Base-by-base conservation (phyloP, 495 filamentous ascomycete species). In the Letharia columbiana region DNA sequence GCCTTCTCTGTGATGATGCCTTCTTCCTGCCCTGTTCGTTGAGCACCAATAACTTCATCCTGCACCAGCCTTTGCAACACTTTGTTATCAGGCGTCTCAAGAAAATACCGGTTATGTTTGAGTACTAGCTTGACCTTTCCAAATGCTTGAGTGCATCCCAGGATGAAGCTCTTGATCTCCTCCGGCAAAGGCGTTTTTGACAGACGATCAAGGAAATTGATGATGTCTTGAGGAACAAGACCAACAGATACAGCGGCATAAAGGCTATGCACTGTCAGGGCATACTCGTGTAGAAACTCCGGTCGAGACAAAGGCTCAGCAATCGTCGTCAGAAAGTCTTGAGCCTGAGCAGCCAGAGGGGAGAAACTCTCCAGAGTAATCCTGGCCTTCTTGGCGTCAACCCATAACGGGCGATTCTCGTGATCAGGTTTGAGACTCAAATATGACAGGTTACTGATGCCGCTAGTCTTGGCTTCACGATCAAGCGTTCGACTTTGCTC, bases 361-460 rank as follows among this genome's bases (percentile, higher is more conserved):
- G 87, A 91, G 79, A 97, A 98, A 68, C 91, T 95, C 80, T 99
- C 94, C n/a, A 98, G 81, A 35, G 94, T 91, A 73, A 99, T 92
- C 67, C 86, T 86, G 28, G 66, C 71, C 56, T 90, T 91, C 71
- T 87, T 89, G 1, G 91, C 91, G 75, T 97, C 91, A 70, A 98
- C 92, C 89, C 90, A 98, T 58, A 98, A 79, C 33, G 94, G 94
- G 17, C 94, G 87, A 69, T 89, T 89, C 56, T 84, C 84, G 80
- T 96, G 92, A 74, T 98, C 92, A 10, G 86, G 84, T 75, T 96
- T 98, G 67, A 98, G 81, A 33, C 80, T 74, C 6, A 96, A 80
- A 66, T 88, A 87, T 9, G 89, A 89, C 71, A 93, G 91, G 75
- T 98, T 93, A 67, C 85, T 86, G 69, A 87, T 83, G 33, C 82